A percentile compares a stretch with the other conserved stretches of the same genome.
phyloP scores from a whole-genome alignment of 352 stramenopile species.

The Pythium plurisporium region DNA sequence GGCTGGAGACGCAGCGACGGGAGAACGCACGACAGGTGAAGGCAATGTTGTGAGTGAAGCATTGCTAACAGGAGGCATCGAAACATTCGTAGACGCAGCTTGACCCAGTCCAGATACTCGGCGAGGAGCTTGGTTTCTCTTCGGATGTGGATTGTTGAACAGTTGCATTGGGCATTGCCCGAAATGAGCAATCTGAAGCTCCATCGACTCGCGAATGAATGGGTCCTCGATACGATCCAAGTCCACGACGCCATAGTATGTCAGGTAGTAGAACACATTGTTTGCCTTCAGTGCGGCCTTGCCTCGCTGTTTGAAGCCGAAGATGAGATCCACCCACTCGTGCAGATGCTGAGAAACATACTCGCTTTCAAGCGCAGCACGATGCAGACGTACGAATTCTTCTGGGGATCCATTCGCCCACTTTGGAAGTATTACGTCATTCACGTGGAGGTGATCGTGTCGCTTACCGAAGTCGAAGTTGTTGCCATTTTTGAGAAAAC shows the following conservation, averaged over 20 bases:
- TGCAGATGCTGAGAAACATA: slow-evolving; percentile 97
- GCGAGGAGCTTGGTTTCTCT: slow-evolving; percentile 26
- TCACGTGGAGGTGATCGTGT: slow-evolving; percentile 49
- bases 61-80: slow-evolving; percentile 15
- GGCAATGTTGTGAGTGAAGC: neutral
- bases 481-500: slow-evolving; percentile 97
- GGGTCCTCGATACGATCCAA: slow-evolving; percentile 95
- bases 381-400: slow-evolving; percentile 95
- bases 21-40: slow-evolving; percentile 2
- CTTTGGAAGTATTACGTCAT: slow-evolving; percentile 94
- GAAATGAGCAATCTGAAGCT: slow-evolving; percentile 99
- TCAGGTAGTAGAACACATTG: slow-evolving; percentile 96
- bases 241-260: slow-evolving; percentile 94
- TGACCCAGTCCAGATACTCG: neutral
- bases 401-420: slow-evolving; percentile 95
- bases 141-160: slow-evolving; percentile 74
- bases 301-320: slow-evolving; percentile 97
- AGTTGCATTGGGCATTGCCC: slow-evolving; percentile 97
- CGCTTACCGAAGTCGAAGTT: slow-evolving; percentile 93
- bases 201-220: slow-evolving; percentile 90
- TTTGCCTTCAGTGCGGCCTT: slow-evolving; percentile 90
- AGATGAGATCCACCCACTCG: slow-evolving; percentile 99
- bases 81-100: slow-evolving; percentile 20
- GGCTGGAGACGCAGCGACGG: slow-evolving; percentile 3
- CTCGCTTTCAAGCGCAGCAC: slow-evolving; percentile 97